These are phyloP conservation scores for Alternaria solani DNA, from an alignment of 2,329 filamentous ascomycete species.

Conservation along the genomic window DNA sequence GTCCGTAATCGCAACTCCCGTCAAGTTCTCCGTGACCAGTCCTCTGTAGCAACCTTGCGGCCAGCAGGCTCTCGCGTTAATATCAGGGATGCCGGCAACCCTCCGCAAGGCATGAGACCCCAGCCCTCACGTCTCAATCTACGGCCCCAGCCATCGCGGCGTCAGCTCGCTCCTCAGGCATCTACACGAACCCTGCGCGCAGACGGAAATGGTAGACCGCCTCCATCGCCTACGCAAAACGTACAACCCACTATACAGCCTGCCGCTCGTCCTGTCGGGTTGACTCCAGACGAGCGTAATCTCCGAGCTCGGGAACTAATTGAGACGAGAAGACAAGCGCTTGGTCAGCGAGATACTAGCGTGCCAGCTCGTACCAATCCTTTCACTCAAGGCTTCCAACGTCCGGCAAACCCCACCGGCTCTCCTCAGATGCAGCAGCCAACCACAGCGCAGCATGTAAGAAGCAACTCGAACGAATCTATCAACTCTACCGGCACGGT, in stretches of 20 bases:
- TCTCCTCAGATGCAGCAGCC: constrained; percentile 20
- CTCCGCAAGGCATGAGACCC: constrained; percentile 39
- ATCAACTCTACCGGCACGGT: constrained; percentile 40
- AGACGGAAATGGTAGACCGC: constrained; percentile 43
- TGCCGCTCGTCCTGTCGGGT: constrained; percentile 32
- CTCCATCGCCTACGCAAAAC: constrained; percentile 36
- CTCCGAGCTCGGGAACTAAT: constrained; percentile 48
- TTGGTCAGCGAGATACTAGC: constrained; percentile 36
- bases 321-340: constrained; percentile 44
- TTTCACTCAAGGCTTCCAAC: constrained; percentile 44
- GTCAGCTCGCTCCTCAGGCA: constrained; percentile 46
- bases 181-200: constrained; percentile 49
- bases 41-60: constrained; percentile 50
- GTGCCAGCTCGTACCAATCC: constrained; percentile 48
- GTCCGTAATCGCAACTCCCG: constrained; percentile 41
- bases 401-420: constrained; percentile 35
- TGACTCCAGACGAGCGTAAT: constrained; percentile 47
- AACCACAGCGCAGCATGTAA: constrained; percentile 32
- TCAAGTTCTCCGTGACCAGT: constrained; percentile 49
- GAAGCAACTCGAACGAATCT: constrained; percentile 48
- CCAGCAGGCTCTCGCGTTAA: constrained; percentile 46
- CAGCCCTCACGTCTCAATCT: constrained; percentile 49
- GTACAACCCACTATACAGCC: constrained; percentile 26
- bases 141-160: constrained; percentile 47
- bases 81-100: constrained; percentile 40